Percentiles rank a stretch among this genome's conserved stretches.
phyloP scores from a whole-genome alignment of 495 filamentous ascomycete genomes.

The Chaetomidium leptoderma region DNA sequence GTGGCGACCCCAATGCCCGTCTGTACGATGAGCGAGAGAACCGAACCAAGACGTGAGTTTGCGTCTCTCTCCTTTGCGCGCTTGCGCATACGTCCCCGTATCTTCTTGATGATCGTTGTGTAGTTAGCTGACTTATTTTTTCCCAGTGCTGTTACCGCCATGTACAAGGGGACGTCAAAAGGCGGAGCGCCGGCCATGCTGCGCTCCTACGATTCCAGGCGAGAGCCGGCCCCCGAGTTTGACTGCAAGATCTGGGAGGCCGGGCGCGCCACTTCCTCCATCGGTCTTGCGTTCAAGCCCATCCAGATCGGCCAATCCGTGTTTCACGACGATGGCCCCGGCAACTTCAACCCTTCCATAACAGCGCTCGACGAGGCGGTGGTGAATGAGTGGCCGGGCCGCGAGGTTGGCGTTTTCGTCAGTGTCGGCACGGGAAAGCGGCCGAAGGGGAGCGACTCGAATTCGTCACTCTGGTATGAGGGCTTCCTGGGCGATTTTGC shows the following conservation, averaged over 20 bases:
- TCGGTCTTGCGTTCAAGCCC: conserved; percentile 89
- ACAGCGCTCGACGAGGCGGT: conserved; percentile 84
- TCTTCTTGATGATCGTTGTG: background rate
- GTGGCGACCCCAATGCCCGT: conserved; percentile 58
- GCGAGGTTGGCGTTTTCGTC: conserved; percentile 84
- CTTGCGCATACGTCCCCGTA: background rate
- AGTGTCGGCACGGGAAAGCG: conserved; percentile 90
- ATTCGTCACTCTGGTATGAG: conserved; percentile 82
- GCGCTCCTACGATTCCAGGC: conserved; percentile 90
- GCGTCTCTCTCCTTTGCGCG: conserved; percentile 16
- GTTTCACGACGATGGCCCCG: conserved; percentile 89
- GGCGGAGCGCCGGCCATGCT: conserved; percentile 65
- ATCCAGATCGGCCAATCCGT: conserved; percentile 89
- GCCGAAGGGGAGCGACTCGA: conserved; percentile 63
- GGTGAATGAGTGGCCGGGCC: conserved; percentile 88
- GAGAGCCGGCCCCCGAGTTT: conserved; percentile 81
- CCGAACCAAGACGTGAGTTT: conserved; percentile 88
- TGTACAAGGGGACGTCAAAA: conserved; percentile 75
- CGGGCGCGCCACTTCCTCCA: conserved; percentile 89
- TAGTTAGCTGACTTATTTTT: background rate
- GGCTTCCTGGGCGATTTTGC: conserved; percentile 87
- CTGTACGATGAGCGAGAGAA: conserved; percentile 81
- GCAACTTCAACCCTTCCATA: conserved; percentile 87
- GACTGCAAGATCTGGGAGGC: conserved; percentile 95
- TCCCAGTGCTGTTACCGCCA: conserved; percentile 78